Evolutionary conservation across 768 basidiomycete genomes (phyloP).

Genomic region (Boletus insuetus): DNA sequence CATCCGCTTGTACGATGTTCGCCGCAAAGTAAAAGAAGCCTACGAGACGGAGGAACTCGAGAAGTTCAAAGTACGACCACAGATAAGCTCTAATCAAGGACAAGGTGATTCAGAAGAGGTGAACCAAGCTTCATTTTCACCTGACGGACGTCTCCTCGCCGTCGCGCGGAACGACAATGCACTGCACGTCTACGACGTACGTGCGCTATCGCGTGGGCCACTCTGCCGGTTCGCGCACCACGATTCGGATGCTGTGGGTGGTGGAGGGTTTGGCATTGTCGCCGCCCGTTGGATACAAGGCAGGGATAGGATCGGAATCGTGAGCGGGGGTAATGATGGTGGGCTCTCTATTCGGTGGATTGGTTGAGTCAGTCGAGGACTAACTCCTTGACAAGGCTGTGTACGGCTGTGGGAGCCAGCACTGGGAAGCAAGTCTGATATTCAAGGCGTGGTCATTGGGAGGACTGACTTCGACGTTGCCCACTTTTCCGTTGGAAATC

Average conservation of each 20-base stretch:
- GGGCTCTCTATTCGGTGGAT: conserved; percentile 13
- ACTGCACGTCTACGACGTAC: conserved; percentile 60
- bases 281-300: conserved; percentile 53
- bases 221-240: conserved; percentile 51
- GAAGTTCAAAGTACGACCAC: conserved; percentile 26
- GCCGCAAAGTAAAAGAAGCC: conserved; percentile 29
- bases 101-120: conserved; percentile 40
- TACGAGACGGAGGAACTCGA: conserved; percentile 34
- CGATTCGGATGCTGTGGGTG: conserved; percentile 29
- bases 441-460: conserved; percentile 50
- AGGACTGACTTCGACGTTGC: conserved; percentile 56
- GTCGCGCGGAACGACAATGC: conserved; percentile 58
- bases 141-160: conserved; percentile 60
- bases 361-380: not conserved
- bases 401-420: conserved; percentile 66
- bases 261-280: conserved; percentile 46
- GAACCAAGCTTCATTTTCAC: conserved; percentile 50
- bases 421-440: conserved; percentile 33
- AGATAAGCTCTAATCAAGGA: not conserved
- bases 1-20: conserved; percentile 54
- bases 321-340: conserved; percentile 69
- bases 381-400: conserved; percentile 46
- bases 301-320: conserved; percentile 42
- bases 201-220: conserved; percentile 45
- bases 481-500: conserved; percentile 58